phyloP scores from a whole-genome alignment of 2,329 filamentous ascomycete species.

The Clonostachys byssicola region DNA sequence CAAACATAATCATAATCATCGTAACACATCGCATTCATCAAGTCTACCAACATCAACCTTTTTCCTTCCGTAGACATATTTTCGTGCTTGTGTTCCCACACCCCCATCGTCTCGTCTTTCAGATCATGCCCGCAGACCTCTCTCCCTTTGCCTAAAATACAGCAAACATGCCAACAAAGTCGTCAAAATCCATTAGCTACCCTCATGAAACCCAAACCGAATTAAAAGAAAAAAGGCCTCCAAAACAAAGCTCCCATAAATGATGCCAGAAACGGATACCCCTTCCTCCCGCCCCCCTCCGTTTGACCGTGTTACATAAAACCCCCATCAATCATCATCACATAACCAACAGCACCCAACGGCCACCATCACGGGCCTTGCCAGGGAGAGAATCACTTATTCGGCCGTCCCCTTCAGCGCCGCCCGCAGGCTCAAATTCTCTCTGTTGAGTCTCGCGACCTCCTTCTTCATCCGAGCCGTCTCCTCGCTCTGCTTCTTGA shows the following conservation, averaged over 20 bases:
- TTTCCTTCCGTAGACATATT: conserved; percentile 8
- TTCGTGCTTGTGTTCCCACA: background rate
- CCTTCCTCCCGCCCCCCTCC: too few relatives aligned
- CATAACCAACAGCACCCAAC: background rate
- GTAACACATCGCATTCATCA: conserved; percentile 12
- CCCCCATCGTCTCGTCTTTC: background rate
- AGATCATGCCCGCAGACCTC: background rate
- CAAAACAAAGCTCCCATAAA: too few relatives aligned
- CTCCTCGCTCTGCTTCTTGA: conserved; percentile 76
- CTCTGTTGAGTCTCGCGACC: conserved; percentile 76
- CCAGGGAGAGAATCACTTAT: conserved; percentile 13
- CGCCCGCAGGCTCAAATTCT: conserved; percentile 68
- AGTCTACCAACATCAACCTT: background rate
- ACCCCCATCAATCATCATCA: too few relatives aligned
- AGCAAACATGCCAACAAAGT: background rate
- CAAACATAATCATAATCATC: conserved; percentile 10
- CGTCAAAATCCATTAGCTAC: too few relatives aligned
- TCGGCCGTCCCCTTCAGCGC: conserved; percentile 39
- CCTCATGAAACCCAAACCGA: too few relatives aligned
- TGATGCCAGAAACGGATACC: too few relatives aligned
- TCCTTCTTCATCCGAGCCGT: conserved; percentile 76
- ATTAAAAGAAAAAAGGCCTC: too few relatives aligned
- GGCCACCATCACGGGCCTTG: background rate
- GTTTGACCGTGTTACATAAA: too few relatives aligned
- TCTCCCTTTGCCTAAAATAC: background rate